phyloP scores from a whole-genome alignment of 108 stramenopile genomes.

The Cylindrotheca closterium region DNA sequence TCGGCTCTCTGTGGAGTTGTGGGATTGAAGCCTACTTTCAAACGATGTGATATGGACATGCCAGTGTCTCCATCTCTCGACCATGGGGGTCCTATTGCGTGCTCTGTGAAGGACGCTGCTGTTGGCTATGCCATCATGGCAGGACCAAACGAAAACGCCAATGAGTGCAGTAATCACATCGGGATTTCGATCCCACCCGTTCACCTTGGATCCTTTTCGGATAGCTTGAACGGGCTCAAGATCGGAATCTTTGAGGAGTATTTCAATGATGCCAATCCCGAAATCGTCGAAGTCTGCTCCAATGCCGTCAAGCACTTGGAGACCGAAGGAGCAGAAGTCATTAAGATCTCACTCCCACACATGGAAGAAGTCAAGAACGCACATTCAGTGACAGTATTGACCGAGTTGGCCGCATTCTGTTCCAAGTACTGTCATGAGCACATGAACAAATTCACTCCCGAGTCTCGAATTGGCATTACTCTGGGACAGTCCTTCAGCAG shows the following conservation, averaged over 20 bases:
- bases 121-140: not conserved
- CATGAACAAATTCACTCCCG: not conserved
- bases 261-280: slow-evolving; percentile 29
- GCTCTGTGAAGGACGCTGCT: not conserved
- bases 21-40: slow-evolving; percentile 22
- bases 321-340: slow-evolving; percentile 34
- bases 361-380: slow-evolving; percentile 39
- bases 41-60: not conserved
- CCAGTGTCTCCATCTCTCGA: not conserved
- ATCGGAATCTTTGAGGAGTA: slow-evolving; percentile 16
- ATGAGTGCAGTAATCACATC: not conserved
- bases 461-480: not conserved
- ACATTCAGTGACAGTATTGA: slow-evolving; percentile 45
- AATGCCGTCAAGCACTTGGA: slow-evolving; percentile 23
- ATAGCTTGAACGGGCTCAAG: not conserved
- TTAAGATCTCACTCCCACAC: slow-evolving; percentile 47
- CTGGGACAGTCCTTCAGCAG: not conserved
- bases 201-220: not conserved
- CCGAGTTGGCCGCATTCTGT: slow-evolving; percentile 30
- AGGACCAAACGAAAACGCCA: not conserved
- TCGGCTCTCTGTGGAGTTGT: slow-evolving; percentile 56
- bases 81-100: not conserved
- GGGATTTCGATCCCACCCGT: not conserved
- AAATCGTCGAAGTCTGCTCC: slow-evolving; percentile 12
- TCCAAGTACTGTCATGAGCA: not conserved